Evolutionary conservation across 345 rosid species (phyloP), one percentile per base, ranked within the genome.

Genomic region (Iberis pinnata): DNA sequence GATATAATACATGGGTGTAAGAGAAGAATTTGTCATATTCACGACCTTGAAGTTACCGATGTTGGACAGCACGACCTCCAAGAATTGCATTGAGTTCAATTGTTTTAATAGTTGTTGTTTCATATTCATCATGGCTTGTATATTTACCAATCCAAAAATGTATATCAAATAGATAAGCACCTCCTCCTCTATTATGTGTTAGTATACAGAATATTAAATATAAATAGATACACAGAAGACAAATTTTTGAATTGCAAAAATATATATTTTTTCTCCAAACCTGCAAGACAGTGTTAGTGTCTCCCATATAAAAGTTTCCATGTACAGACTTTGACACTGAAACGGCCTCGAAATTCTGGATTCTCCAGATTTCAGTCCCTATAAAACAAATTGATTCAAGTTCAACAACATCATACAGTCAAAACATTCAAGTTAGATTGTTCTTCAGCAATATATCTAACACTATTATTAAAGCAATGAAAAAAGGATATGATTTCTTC

Each of bases 61-160:
- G 9, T 10, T 29, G 33, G 9, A 29, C 33, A 2, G 33, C 33
- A 29, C 33, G 33, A 9, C 33, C 33, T 6, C 33, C 33, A 29
- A 29, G 33, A 29, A 10, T 10, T 6, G 33, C 33, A 29, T 29
- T 10, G 6, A 29, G 9, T 9, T 29, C 33, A 6, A 29, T 10
- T 29, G 33, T 29, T 7, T 29, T 29, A 29, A 29, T 10, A 6
- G 33, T 10, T 6, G 33, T 10, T 6, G 33, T 29, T 10, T 10
- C 33, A 9, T 8, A 8, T 29, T 29, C 33, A 29, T 29, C 33
- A 8, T 29, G 84, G 42, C 73, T 56, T 25, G 90, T 80, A 56
- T 80, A 84, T 79, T 78, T 83, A 41, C 90, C 90, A 20, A 83
- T 77, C 90, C 90, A 83, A 56, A 78, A 83, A 57, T 83, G 90